Conservation (phyloP, 225 moss, liverwort and hornwort genomes). For the Neckera pumila region DNA sequence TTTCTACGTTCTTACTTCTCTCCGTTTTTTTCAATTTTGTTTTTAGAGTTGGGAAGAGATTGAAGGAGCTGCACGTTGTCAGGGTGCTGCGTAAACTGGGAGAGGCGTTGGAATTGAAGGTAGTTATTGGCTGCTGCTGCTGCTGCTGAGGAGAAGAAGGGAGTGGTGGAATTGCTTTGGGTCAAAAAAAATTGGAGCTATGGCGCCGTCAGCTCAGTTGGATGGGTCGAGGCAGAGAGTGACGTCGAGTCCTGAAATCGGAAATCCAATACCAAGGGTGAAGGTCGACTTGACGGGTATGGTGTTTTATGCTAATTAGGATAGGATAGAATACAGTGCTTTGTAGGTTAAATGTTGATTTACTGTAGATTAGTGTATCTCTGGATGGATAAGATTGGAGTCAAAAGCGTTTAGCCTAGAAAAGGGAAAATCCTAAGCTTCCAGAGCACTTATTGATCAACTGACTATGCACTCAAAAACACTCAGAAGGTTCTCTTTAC, state of each 20-base stretch:
- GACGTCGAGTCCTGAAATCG: slow-evolving; percentile 17
- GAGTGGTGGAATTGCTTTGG: not conserved
- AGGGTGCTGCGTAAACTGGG: not conserved
- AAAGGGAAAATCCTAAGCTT: not conserved
- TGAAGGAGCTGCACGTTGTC: not conserved
- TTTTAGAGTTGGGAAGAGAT: not conserved
- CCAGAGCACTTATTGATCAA: not conserved
- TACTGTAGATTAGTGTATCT: not conserved
- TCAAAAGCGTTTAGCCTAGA: not conserved
- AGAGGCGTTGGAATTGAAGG: not conserved
- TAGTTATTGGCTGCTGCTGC: not conserved
- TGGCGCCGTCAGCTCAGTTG: slow-evolving; percentile 38
- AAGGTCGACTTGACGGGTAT: slow-evolving; percentile 46
- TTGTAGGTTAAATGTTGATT: not conserved
- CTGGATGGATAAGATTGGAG: not conserved
- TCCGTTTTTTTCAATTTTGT: not conserved
- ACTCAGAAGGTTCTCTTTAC: not conserved
- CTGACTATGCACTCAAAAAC: not conserved
- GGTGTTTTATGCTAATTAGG: not conserved
- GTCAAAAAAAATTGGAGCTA: not conserved
- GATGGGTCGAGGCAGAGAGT: slow-evolving; percentile 22
- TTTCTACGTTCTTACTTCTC: not conserved
- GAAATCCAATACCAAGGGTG: slow-evolving; percentile 40
- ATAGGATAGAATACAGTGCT: not conserved
- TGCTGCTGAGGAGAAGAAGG: not conserved